A percentile compares a stretch with the other conserved stretches of the same genome.
phyloP scores from a whole-genome alignment of 2,329 filamentous ascomycete genomes.

The Ambrosiella cleistominuta region DNA sequence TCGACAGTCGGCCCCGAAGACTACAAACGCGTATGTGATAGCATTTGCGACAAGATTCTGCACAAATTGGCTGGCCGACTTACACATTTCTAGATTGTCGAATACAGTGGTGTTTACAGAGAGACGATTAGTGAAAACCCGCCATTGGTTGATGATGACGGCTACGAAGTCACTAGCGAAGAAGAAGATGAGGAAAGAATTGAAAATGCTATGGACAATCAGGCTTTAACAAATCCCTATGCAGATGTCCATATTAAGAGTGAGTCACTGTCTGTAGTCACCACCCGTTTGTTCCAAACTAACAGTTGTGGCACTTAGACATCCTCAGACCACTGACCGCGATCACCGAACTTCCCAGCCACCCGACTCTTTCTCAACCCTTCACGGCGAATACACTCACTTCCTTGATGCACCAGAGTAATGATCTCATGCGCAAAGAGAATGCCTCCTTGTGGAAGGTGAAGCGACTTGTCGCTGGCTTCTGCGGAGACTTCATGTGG shows the following conservation, averaged over 20 bases:
- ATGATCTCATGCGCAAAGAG: constrained; percentile 57
- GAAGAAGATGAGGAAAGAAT: constrained; percentile 50
- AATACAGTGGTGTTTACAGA: constrained; percentile 56
- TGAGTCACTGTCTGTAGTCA: constrained; percentile 24
- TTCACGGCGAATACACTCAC: constrained; percentile 59
- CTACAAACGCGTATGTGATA: constrained; percentile 46
- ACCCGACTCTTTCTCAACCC: constrained; percentile 56
- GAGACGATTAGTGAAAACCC: constrained; percentile 60
- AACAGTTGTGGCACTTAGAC: constrained; percentile 27
- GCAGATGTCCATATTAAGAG: constrained; percentile 53
- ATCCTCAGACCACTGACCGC: constrained; percentile 60
- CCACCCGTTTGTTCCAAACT: constrained; percentile 14
- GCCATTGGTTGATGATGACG: constrained; percentile 56
- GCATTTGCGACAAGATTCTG: neutral
- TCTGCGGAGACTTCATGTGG: constrained; percentile 60
- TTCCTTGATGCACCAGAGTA: constrained; percentile 51
- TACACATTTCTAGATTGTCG: constrained; percentile 37
- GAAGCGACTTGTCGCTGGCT: constrained; percentile 52
- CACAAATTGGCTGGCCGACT: constrained; percentile 3
- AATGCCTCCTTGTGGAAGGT: constrained; percentile 55
- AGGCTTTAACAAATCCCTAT: constrained; percentile 59
- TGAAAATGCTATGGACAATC: constrained; percentile 40
- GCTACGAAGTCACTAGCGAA: constrained; percentile 56
- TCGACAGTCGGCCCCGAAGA: constrained; percentile 47
- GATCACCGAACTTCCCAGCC: constrained; percentile 54